phyloP scores from a whole-genome alignment of 257 asterid species.

The Ehretia macrophylla region DNA sequence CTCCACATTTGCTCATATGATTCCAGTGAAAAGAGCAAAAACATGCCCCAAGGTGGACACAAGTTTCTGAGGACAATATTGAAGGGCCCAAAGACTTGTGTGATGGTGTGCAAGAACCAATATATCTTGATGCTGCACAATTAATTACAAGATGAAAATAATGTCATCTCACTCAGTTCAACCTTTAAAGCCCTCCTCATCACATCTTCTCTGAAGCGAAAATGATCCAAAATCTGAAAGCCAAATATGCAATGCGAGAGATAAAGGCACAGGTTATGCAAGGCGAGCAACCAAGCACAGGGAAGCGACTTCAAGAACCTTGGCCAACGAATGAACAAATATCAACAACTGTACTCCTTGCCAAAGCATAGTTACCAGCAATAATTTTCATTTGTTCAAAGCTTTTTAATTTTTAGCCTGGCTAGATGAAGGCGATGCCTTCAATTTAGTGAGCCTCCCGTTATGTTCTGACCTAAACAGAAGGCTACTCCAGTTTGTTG shows the following conservation, averaged over 20 bases:
- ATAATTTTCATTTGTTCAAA: neutral
- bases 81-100: too few relatives aligned
- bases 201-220: too few relatives aligned
- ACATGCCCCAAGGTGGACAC: too few relatives aligned
- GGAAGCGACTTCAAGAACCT: neutral
- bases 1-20: too few relatives aligned
- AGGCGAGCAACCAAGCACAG: neutral
- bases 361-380: neutral
- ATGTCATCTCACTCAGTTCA: too few relatives aligned
- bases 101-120: too few relatives aligned
- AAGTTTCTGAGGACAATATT: too few relatives aligned
- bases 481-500: conserved; percentile 65
- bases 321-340: conserved; percentile 1
- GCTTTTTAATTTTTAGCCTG: conserved; percentile 20
- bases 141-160: too few relatives aligned
- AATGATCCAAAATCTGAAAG: too few relatives aligned
- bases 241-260: neutral
- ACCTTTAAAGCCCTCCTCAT: too few relatives aligned
- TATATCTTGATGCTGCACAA: too few relatives aligned
- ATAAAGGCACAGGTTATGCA: neutral
- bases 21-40: too few relatives aligned
- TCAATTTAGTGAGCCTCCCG: conserved; percentile 26
- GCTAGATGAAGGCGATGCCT: conserved; percentile 50
- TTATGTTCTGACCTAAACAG: conserved; percentile 68
- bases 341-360: conserved; percentile 1